Evolutionary conservation across 2,329 filamentous ascomycete genomes (phyloP).

Genomic region (Tolypocladium sp.): DNA sequence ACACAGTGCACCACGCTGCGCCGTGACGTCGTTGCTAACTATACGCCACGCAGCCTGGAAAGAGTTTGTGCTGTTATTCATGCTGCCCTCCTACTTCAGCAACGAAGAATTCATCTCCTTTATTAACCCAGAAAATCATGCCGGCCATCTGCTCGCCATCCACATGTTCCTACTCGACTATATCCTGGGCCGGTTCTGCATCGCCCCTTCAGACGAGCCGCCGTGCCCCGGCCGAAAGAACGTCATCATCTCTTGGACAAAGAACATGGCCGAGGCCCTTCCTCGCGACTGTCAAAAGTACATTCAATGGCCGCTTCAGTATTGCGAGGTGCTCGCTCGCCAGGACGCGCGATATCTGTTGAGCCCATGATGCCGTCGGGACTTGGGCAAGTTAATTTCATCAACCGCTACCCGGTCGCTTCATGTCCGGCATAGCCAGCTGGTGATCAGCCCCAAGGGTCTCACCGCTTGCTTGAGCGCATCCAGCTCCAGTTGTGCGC

Average conservation of each 20-base stretch:
- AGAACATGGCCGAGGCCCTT: slow-evolving; percentile 8
- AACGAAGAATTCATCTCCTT: slow-evolving; percentile 23
- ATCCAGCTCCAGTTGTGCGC: not conserved
- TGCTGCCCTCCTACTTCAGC: slow-evolving; percentile 10
- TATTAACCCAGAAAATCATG: slow-evolving; percentile 17
- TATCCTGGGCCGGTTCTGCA: slow-evolving; percentile 12
- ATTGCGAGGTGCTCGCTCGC: slow-evolving; percentile 11
- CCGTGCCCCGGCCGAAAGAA: slow-evolving; percentile 13
- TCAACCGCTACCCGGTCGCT: not conserved
- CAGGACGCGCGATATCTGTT: slow-evolving; percentile 15
- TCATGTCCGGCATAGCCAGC: not conserved
- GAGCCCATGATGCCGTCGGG: slow-evolving; percentile 10
- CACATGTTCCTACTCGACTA: slow-evolving; percentile 26
- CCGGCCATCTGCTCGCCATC: slow-evolving; percentile 23
- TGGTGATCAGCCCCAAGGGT: not conserved
- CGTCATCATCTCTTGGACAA: slow-evolving; percentile 15
- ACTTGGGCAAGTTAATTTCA: not conserved
- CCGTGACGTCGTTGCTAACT: not conserved
- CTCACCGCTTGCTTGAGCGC: not conserved
- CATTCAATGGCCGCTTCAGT: slow-evolving; percentile 11
- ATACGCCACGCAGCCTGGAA: slow-evolving; percentile 9
- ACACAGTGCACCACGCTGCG: not conserved
- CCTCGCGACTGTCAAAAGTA: slow-evolving; percentile 9
- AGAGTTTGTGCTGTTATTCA: slow-evolving; percentile 11
- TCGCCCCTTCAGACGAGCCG: slow-evolving; percentile 10